A percentile compares a stretch with the other conserved stretches of the same genome.
Evolutionary conservation across 116 monocot species (phyloP).

Genomic region (Posidonia oceanica): DNA sequence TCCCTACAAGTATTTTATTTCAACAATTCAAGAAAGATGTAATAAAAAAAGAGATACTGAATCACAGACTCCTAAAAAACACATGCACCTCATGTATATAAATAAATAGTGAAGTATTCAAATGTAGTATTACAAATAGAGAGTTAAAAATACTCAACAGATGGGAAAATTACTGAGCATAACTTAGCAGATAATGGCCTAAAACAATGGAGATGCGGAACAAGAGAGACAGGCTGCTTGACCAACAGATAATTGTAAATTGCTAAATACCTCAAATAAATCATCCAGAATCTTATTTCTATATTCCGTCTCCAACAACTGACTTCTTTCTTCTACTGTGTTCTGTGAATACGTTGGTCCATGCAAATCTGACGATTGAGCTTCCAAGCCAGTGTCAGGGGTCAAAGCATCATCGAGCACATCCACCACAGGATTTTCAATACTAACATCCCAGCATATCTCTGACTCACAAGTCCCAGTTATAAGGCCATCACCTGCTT

Average conservation of each 20-base stretch:
- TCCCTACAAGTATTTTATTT: too few species aligned
- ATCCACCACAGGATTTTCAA: constrained; percentile 48
- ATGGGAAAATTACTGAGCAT: too few species aligned
- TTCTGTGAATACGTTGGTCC: constrained; percentile 12
- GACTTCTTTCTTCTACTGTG: constrained; percentile 56
- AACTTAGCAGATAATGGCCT: too few species aligned
- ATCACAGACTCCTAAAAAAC: too few species aligned
- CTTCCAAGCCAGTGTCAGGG: constrained; percentile 18
- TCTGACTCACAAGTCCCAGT: constrained; percentile 37
- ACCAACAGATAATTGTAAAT: neutral
- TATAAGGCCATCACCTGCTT: constrained; percentile 19
- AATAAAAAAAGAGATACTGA: too few species aligned
- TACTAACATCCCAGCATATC: constrained; percentile 85
- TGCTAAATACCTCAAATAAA: constrained; percentile 73
- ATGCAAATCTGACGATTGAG: constrained; percentile 11
- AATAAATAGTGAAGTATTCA: too few species aligned
- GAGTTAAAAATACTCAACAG: too few species aligned
- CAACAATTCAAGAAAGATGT: too few species aligned
- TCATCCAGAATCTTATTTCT: constrained; percentile 95
- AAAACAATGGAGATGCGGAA: too few species aligned
- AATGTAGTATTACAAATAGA: too few species aligned
- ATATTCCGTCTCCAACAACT: constrained; percentile 81
- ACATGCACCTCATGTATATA: too few species aligned
- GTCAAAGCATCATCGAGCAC: constrained; percentile 26
- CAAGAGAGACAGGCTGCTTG: too few species aligned